Conservation (phyloP, 331 rosid genomes). For the Rhamnella rubrinervis region DNA sequence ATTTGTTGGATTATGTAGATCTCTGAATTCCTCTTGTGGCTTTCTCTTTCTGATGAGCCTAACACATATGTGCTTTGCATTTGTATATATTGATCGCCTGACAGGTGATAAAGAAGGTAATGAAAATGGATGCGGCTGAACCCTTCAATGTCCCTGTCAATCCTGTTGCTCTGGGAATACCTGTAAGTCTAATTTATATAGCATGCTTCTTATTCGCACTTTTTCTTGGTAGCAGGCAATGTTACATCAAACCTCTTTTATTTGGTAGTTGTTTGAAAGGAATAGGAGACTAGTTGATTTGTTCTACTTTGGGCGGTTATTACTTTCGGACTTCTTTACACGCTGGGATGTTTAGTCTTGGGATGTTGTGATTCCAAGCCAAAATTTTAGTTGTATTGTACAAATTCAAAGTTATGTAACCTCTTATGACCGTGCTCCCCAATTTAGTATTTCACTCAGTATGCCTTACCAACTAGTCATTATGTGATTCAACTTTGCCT, state of each 20-base stretch:
- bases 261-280: background rate
- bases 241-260: slow-evolving; percentile 10
- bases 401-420: too few species aligned
- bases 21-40: slow-evolving; percentile 5
- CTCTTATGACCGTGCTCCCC: too few species aligned
- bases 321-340: too few species aligned
- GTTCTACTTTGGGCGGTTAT: background rate
- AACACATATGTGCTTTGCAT: background rate
- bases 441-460: too few species aligned
- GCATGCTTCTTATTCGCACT: background rate
- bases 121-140: slow-evolving; percentile 96
- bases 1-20: slow-evolving; percentile 11
- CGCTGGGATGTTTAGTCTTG: too few species aligned
- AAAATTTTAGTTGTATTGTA: too few species aligned
- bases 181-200: slow-evolving; percentile 50
- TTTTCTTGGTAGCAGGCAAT: slow-evolving; percentile 8
- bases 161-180: slow-evolving; percentile 91
- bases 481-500: background rate
- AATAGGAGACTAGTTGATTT: background rate
- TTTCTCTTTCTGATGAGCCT: slow-evolving; percentile 13
- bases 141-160: slow-evolving; percentile 94
- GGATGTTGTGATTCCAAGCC: too few species aligned
- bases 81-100: slow-evolving; percentile 16
- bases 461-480: background rate
- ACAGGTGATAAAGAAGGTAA: slow-evolving; percentile 83